Conservation (phyloP, 2,329 filamentous ascomycete genomes). For the Fusarium goolgardi region DNA sequence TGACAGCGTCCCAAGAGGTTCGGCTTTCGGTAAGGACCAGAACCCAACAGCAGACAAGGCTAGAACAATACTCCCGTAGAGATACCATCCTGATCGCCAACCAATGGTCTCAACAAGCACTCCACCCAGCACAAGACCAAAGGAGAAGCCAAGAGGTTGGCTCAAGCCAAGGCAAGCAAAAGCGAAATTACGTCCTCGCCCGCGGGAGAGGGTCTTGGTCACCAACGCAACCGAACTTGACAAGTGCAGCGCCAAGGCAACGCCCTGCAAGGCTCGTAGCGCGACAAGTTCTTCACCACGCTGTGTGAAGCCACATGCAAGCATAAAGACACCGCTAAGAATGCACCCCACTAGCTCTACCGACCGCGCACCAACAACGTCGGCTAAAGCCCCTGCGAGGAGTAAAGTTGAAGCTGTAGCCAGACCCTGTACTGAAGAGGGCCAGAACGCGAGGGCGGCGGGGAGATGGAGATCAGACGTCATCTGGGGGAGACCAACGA, state of each 20-base stretch:
- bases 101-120: constrained; percentile 59
- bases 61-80: constrained; percentile 52
- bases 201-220: constrained; percentile 47
- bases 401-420: constrained; percentile 53
- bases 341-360: constrained; percentile 53
- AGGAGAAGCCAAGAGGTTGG: constrained; percentile 61
- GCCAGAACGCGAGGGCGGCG: constrained; percentile 54
- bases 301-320: constrained; percentile 49
- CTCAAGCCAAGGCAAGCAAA: constrained; percentile 60
- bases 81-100: constrained; percentile 62
- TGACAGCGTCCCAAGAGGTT: constrained; percentile 40
- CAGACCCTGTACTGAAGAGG: constrained; percentile 52
- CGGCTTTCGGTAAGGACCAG: constrained; percentile 51
- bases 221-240: constrained; percentile 54
- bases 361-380: constrained; percentile 50
- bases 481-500: constrained; percentile 57
- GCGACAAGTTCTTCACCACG: constrained; percentile 52
- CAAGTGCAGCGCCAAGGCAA: constrained; percentile 52
- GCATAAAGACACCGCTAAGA: constrained; percentile 46
- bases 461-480: constrained; percentile 52
- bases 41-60: constrained; percentile 52
- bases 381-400: constrained; percentile 55
- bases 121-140: constrained; percentile 63
- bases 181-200: constrained; percentile 54
- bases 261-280: constrained; percentile 56